Evolutionary conservation across 148 eudicot genomes (phyloP), one percentile per base, ranked within the genome.

Genomic region (Pouteria glomerata): DNA sequence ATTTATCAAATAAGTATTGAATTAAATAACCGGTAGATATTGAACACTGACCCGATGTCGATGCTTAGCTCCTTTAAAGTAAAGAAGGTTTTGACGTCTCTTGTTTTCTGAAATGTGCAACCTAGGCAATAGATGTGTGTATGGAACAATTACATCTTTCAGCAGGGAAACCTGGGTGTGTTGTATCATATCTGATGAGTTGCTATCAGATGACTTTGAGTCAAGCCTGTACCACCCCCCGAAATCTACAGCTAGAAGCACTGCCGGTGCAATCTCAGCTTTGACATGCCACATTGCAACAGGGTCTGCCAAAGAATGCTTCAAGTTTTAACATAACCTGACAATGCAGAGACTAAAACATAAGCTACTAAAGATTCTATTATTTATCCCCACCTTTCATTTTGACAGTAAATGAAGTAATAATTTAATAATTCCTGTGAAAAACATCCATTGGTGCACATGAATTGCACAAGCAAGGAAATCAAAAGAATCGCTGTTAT

Each of bases 251-350:
- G 90, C 94, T n/a, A 96, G 92, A 70, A 96, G 92, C 48, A 96
- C 70, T 31, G 99, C 91, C 3, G 96, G 88, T 66, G 97, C 79
- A 27, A 96, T 88, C 82, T 96, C 96, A 23, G 85, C 90, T 82
- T 73, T 95, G 69, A 92, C 85, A 75, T 95, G 99, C 92, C 92
- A 95, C 96, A 92, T 84, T 69, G 99, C 95, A 78, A 96, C 96
- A 61, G 99, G 99, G 96, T 92, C 99, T 96, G 99, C 94, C 96
- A 91, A 96, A 92, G 82, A 96, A 88, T 77, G 94, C 97, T 85
- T 86, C 99, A 96, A 92, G 88, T 77, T 88, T 88, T 91, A 82
- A 86, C 86, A 79, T 74, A 89, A 92, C 96, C 96, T 90, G 94
- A 85, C 89, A 91, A 89, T 80, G 80, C 89, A 91, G 76, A 91